A percentile compares a stretch with the other conserved stretches of the same genome.
phyloP scores from a whole-genome alignment of 306 rosid species.

The Acacia confusa region DNA sequence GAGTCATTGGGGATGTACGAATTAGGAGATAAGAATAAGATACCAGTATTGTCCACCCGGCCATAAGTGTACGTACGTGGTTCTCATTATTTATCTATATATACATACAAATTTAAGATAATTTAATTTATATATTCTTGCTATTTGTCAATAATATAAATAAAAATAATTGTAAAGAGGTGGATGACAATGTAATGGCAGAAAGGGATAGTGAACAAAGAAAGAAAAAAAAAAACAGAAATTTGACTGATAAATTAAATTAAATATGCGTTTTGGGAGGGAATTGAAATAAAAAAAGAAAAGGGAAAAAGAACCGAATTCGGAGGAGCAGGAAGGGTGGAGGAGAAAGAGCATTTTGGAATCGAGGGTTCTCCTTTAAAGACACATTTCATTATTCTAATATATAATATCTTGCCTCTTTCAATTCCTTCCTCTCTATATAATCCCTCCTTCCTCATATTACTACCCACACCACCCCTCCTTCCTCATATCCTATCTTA shows the following conservation, averaged over 20 bases:
- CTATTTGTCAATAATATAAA: not conserved
- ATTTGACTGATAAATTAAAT: not conserved
- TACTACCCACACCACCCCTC: not conserved
- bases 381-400: conserved; percentile 13
- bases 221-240: not conserved
- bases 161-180: not conserved
- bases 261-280: not conserved
- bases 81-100: not conserved
- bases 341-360: conserved; percentile 24
- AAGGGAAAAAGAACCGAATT: conserved; percentile 37
- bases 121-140: not conserved
- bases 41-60: conserved; percentile 29
- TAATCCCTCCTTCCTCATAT: not conserved
- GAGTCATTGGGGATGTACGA: too few species aligned
- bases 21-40: not conserved
- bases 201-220: not conserved
- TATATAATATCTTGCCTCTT: conserved; percentile 10
- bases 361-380: conserved; percentile 36
- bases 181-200: not conserved
- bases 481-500: too few species aligned
- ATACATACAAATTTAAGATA: not conserved
- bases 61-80: not conserved
- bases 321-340: conserved; percentile 35
- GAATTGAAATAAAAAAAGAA: not conserved
- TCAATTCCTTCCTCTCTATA: conserved; percentile 24